Evolutionary conservation across 345 rosid genomes (phyloP), one percentile per base, ranked within the genome.

Genomic region (Corchorus capsularis): DNA sequence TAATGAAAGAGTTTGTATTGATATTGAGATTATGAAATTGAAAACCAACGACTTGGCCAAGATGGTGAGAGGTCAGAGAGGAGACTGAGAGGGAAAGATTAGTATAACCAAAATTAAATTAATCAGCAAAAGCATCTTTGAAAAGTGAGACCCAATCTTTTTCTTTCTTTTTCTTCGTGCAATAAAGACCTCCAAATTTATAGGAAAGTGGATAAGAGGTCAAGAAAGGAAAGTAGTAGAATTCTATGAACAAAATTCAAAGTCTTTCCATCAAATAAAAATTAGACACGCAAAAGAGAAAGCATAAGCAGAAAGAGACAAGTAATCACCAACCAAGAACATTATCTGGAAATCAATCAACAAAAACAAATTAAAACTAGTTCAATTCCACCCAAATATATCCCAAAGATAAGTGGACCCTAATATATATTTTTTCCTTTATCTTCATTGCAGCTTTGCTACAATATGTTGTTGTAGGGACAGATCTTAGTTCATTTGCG

Each of bases 401-500:
- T n/a, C 69, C 59, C 19, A 66, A 54, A 54, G 75, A 84, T 74
- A 84, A 71, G 15, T 75, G 56, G 71, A 81, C 77, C 77, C 81
- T 77, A 27, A 5, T n/a, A 45, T 69, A 4, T 69, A 61, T 43
- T 52, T 5, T 9, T 59, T 52, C 13, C 37, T 60, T 17, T 22
- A 20, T 75, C n/a, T n/a, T n/a, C n/a, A n/a, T 77, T 19, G 5
- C 39, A 64, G 69, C 69, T 39, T 5, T n/a, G 69, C 8, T 39
- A 47, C 39, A 8, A 64, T 63, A 12, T 46, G 68, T 39, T 69
- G 76, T 73, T 1, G 83, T 66, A 52, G 81, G 76, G 57, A 81
- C 65, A 6, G 83, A 82, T 69, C 77, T 79, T 61, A 78, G 82
- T 39, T 83, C 83, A 4, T 77, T 70, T 14, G 76, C 60, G 64